Evolutionary conservation across 257 asterid genomes (phyloP).

Genomic region (Ocimum tenuiflorum): DNA sequence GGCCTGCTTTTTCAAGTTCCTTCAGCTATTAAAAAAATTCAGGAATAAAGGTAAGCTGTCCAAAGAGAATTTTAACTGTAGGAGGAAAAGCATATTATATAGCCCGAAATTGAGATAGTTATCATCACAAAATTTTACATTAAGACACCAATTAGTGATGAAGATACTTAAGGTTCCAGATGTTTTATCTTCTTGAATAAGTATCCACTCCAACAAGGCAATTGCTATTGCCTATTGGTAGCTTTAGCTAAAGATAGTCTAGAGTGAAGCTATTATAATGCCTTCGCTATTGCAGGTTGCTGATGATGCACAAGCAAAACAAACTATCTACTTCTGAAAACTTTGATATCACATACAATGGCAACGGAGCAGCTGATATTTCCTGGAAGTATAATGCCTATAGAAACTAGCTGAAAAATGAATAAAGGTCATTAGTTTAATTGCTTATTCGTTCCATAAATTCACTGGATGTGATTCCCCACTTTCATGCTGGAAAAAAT

Average conservation of each 20-base stretch:
- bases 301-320: neutral
- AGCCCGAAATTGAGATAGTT: too few relatives aligned
- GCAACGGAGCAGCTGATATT: neutral
- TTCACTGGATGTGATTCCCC: neutral
- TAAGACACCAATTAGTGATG: too few relatives aligned
- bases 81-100: too few relatives aligned
- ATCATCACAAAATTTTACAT: too few relatives aligned
- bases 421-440: neutral
- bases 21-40: slow-evolving; percentile 51
- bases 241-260: neutral
- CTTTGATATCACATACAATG: neutral
- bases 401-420: neutral
- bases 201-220: too few relatives aligned
- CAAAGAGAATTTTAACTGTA: neutral
- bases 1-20: slow-evolving; percentile 91
- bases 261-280: neutral
- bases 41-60: slow-evolving; percentile 7
- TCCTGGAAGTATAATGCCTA: neutral
- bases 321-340: slow-evolving; percentile 3
- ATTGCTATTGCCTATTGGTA: too few relatives aligned
- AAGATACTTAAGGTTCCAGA: too few relatives aligned
- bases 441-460: neutral
- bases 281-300: neutral
- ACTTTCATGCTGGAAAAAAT: neutral
- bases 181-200: too few relatives aligned